Evolutionary conservation across 2,329 filamentous ascomycete species (phyloP).

Genomic region (Penicillium aurantiogriseum): DNA sequence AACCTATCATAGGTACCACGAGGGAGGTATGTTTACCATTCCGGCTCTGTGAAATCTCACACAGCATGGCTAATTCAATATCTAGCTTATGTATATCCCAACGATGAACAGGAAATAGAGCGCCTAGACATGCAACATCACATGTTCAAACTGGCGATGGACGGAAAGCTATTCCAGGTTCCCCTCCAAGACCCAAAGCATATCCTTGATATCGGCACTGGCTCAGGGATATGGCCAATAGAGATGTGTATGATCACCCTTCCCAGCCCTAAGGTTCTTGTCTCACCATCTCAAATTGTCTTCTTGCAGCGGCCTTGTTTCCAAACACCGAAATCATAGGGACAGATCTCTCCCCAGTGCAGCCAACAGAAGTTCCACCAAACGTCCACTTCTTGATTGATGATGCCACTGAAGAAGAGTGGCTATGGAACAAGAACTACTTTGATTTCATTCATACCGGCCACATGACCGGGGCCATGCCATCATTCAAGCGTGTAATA

Average conservation of each 20-base stretch:
- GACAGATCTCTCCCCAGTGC: slow-evolving; percentile 67
- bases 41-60: background rate
- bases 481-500: slow-evolving; percentile 57
- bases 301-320: slow-evolving; percentile 44
- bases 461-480: slow-evolving; percentile 58
- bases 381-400: slow-evolving; percentile 75
- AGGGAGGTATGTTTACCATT: slow-evolving; percentile 37
- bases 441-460: slow-evolving; percentile 62
- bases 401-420: slow-evolving; percentile 62
- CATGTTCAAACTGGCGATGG: slow-evolving; percentile 50
- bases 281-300: slow-evolving; percentile 13
- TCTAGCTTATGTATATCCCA: slow-evolving; percentile 48
- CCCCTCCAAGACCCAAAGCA: slow-evolving; percentile 47
- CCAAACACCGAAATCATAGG: slow-evolving; percentile 60
- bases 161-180: slow-evolving; percentile 47
- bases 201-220: slow-evolving; percentile 60
- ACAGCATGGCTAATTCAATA: slow-evolving; percentile 16
- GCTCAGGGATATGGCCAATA: slow-evolving; percentile 67
- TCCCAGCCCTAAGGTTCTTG: background rate
- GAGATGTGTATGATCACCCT: slow-evolving; percentile 53
- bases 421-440: slow-evolving; percentile 52
- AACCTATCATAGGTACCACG: slow-evolving; percentile 47
- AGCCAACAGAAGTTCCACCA: slow-evolving; percentile 63
- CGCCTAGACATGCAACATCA: slow-evolving; percentile 57
- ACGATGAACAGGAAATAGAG: slow-evolving; percentile 56